phyloP scores from a whole-genome alignment of 345 rosid species.

The Salix viminalis region DNA sequence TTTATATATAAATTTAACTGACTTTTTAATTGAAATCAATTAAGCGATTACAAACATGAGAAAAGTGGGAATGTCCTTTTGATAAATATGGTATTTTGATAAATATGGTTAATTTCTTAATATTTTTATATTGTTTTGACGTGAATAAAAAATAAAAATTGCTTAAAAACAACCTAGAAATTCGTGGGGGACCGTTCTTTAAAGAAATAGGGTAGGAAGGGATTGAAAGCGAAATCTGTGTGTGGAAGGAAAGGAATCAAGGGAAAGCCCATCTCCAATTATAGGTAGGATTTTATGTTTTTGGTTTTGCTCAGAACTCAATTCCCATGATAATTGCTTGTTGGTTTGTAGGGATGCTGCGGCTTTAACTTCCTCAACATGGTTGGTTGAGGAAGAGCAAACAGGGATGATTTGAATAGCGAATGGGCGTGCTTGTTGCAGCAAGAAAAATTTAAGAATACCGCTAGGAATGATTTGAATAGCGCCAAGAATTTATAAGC shows the following conservation, averaged over 20 bases:
- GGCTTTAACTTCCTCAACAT: not conserved
- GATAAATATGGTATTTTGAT: no score
- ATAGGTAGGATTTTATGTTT: not conserved
- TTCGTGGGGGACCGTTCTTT: not conserved
- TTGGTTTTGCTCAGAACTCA: not conserved
- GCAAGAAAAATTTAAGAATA: not conserved
- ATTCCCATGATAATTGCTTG: not conserved
- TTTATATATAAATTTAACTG: no score
- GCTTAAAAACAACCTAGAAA: not conserved
- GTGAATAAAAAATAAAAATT: no score
- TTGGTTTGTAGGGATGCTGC: not conserved
- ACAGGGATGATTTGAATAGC: not conserved
- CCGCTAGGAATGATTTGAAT: constrained; percentile 36
- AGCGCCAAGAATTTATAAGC: constrained; percentile 38
- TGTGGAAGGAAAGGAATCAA: not conserved
- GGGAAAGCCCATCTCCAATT: not conserved
- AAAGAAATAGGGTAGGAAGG: not conserved
- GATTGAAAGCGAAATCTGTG: not conserved
- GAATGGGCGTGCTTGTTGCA: constrained; percentile 34
- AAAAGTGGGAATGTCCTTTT: no score
- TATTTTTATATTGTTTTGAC: no score
- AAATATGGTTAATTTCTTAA: no score
- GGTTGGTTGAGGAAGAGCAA: not conserved
- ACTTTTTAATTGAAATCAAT: no score
- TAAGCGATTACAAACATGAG: no score